Conservation (phyloP, 495 filamentous ascomycete species). For the Sphaerosporella brunnea region DNA sequence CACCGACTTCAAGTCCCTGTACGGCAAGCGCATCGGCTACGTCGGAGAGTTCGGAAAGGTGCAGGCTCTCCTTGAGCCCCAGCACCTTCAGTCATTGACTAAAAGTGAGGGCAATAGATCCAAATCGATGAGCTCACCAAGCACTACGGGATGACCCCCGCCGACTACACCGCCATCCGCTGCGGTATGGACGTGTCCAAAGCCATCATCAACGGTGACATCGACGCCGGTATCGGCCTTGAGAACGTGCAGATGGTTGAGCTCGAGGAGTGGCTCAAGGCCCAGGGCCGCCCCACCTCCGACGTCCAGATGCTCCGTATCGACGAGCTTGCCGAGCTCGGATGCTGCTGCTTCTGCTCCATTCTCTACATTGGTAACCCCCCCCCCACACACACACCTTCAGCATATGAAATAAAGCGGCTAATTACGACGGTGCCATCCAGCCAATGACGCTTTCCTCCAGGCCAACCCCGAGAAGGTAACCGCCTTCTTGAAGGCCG, state of each 20-base stretch:
- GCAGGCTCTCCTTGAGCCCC: no score
- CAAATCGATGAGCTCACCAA: slow-evolving; percentile 58
- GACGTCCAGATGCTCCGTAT: slow-evolving; percentile 60
- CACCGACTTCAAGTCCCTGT: slow-evolving; percentile 42
- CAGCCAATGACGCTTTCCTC: slow-evolving; percentile 45
- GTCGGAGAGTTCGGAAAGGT: slow-evolving; percentile 55
- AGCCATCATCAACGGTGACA: slow-evolving; percentile 46
- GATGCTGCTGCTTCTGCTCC: slow-evolving; percentile 60
- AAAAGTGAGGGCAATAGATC: no score
- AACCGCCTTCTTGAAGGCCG: slow-evolving; percentile 41
- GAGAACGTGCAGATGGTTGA: slow-evolving; percentile 63
- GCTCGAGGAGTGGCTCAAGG: slow-evolving; percentile 47
- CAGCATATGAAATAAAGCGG: no score
- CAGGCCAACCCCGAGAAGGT: slow-evolving; percentile 41
- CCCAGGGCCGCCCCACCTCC: slow-evolving; percentile 39
- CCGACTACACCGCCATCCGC: slow-evolving; percentile 52
- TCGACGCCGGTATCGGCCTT: slow-evolving; percentile 52
- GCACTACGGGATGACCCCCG: slow-evolving; percentile 50
- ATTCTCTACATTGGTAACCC: slow-evolving; percentile 46
- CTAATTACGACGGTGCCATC: no score
- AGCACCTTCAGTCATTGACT: no score
- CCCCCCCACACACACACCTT: no score
- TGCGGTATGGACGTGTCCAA: slow-evolving; percentile 47
- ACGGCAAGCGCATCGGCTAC: slow-evolving; percentile 52
- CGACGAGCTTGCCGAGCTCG: slow-evolving; percentile 51